Conservation (phyloP, 495 filamentous ascomycete species). For the Cladorrhinum samala region DNA sequence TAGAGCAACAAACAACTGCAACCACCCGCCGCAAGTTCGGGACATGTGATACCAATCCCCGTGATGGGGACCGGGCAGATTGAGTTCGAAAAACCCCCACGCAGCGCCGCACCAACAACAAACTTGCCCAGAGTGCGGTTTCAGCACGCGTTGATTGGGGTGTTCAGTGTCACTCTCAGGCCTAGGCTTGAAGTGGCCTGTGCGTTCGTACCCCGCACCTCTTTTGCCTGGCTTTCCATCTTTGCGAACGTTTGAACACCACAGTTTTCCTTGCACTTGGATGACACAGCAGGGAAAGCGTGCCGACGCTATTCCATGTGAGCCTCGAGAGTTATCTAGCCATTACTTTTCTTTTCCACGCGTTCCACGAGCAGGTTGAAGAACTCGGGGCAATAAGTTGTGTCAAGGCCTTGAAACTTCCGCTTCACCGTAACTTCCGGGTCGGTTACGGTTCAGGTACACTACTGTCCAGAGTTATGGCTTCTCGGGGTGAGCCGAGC, state of each 20-base stretch:
- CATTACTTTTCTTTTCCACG: too few relatives aligned
- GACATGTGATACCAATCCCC: not conserved
- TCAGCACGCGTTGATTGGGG: too few relatives aligned
- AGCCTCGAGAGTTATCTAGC: too few relatives aligned
- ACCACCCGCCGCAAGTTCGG: not conserved
- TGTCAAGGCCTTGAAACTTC: not conserved
- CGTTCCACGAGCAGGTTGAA: too few relatives aligned
- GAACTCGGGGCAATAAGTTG: too few relatives aligned
- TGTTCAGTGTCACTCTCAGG: too few relatives aligned
- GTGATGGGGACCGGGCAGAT: not conserved
- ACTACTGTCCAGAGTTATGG: too few relatives aligned
- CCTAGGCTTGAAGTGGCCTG: too few relatives aligned
- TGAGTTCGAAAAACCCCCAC: not conserved
- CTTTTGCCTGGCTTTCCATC: not conserved
- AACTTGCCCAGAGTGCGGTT: not conserved
- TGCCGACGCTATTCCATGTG: too few relatives aligned
- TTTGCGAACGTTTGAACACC: too few relatives aligned
- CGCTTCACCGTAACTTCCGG: not conserved
- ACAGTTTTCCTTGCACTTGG: not conserved
- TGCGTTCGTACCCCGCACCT: not conserved
- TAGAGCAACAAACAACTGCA: not conserved
- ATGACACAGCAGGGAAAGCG: not conserved
- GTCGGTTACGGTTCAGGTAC: not conserved
- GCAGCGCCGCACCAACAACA: not conserved
- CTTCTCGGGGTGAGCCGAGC: not conserved